A percentile compares a stretch with the other conserved stretches of the same genome.
phyloP scores from a whole-genome alignment of 202 grass and related monocot genomes.

The Miscanthus sacchariflorus region DNA sequence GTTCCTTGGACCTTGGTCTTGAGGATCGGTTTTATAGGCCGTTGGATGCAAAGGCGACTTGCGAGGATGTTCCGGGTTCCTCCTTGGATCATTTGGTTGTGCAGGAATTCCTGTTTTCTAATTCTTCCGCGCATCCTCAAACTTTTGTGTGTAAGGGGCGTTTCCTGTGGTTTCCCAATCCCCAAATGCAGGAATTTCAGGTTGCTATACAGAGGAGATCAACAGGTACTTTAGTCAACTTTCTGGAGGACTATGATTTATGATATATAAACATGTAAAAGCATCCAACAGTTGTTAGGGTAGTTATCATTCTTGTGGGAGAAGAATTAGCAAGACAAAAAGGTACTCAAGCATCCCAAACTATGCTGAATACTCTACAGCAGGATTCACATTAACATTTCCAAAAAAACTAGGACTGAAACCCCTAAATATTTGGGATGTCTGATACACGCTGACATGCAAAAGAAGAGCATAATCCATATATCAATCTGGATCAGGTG shows the following conservation, averaged over 20 bases:
- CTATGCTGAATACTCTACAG: not conserved
- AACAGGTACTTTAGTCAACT: constrained; percentile 14
- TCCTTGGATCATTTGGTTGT: constrained; percentile 42
- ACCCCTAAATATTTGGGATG: not conserved
- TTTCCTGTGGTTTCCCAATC: constrained; percentile 49
- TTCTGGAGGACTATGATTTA: not conserved
- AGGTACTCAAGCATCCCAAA: not conserved
- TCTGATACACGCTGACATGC: not conserved
- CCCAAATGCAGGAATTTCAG: constrained; percentile 53
- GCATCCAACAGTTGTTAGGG: not conserved
- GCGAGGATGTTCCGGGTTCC: constrained; percentile 21
- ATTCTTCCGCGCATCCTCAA: constrained; percentile 46
- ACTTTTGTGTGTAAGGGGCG: constrained; percentile 56
- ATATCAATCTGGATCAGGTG: not conserved
- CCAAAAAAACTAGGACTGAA: not conserved
- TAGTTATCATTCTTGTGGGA: not conserved
- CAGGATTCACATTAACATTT: no score
- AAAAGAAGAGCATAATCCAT: not conserved
- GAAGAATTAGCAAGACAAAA: not conserved
- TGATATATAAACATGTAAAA: not conserved
- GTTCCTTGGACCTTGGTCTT: constrained; percentile 42
- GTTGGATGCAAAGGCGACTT: constrained; percentile 49
- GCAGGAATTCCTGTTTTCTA: constrained; percentile 42
- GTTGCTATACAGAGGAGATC: constrained; percentile 46
- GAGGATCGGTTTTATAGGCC: constrained; percentile 32